Evolutionary conservation across 306 rosid genomes (phyloP).

Genomic region (Ochetophila trinervis): DNA sequence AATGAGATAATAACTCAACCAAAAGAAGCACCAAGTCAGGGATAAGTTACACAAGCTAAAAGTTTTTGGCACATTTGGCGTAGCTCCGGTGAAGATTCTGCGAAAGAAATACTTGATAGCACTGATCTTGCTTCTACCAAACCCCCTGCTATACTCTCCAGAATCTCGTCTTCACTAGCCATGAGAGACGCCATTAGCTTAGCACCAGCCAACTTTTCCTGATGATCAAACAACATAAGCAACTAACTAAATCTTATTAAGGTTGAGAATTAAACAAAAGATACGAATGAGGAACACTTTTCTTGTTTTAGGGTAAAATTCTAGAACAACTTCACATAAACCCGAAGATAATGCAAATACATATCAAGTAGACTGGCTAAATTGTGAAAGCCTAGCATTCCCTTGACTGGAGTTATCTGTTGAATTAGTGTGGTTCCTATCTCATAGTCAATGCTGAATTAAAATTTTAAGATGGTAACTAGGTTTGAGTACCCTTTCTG

Average conservation of each 20-base stretch:
- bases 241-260: not conserved
- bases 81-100: constrained; percentile 64
- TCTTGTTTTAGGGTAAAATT: no score
- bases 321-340: no score
- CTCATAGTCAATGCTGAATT: not conserved
- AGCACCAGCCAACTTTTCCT: constrained; percentile 88
- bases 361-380: no score
- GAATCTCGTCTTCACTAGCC: constrained; percentile 75
- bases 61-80: constrained; percentile 66
- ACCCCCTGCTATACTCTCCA: constrained; percentile 61
- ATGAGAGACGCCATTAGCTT: constrained; percentile 82
- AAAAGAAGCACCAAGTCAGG: constrained; percentile 29
- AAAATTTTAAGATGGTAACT: not conserved
- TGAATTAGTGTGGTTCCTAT: no score
- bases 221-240: constrained; percentile 26
- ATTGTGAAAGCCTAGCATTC: no score
- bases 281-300: no score
- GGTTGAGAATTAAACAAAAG: not conserved
- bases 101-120: constrained; percentile 45
- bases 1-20: no score
- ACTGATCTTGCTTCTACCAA: constrained; percentile 68
- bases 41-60: constrained; percentile 58
- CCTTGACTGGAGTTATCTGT: no score
- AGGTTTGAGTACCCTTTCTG: constrained; percentile 55
- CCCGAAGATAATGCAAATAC: no score